These are phyloP conservation scores for Nicotiana rustica DNA, from an alignment of 305 asterid genomes.

Conservation along the genomic window DNA sequence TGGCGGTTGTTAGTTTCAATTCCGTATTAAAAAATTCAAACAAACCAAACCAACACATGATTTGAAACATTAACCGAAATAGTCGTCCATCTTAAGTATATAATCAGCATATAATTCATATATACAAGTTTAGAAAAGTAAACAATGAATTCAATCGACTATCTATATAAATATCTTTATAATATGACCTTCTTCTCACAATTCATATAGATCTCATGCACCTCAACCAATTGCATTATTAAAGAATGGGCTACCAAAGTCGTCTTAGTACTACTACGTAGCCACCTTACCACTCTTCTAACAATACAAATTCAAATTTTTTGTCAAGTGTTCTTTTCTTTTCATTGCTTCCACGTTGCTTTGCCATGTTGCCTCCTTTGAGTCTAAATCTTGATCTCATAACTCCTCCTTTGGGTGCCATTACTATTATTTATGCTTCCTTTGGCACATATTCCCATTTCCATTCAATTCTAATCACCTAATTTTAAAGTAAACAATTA, in stretches of 20 bases:
- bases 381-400: not conserved
- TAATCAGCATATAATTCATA: no score
- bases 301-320: not conserved
- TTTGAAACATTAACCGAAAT: no score
- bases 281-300: not conserved
- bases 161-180: no score
- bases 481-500: no score
- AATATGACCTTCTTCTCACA: not conserved
- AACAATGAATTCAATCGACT: no score
- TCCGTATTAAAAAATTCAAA: no score
- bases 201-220: not conserved
- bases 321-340: not conserved
- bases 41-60: no score
- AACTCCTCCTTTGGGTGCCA: not conserved
- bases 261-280: conserved; percentile 8
- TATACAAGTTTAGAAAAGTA: no score
- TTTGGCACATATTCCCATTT: not conserved
- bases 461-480: no score
- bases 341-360: not conserved
- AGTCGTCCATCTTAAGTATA: no score
- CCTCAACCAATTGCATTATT: conserved; percentile 22
- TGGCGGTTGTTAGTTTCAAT: no score
- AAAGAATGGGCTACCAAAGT: not conserved
- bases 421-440: not conserved
- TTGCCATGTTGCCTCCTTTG: not conserved